A percentile compares a stretch with the other conserved stretches of the same genome.
Conservation (phyloP, 2,329 filamentous ascomycete species). For the Ophiostoma novo-ulmi region DNA sequence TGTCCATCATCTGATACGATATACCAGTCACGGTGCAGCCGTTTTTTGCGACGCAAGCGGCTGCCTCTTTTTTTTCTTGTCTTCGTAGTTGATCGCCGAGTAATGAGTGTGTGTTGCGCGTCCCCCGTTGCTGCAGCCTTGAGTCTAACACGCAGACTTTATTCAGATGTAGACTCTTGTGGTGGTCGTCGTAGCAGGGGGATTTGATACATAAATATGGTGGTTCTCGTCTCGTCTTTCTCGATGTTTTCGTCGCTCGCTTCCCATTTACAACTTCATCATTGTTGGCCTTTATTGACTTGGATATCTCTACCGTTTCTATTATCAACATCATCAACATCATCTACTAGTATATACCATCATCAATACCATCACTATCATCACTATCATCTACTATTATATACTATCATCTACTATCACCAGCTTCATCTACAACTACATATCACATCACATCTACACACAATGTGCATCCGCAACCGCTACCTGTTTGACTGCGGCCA, state of each 20-base stretch:
- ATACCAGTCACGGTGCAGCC: not conserved
- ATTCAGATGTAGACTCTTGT: too few species aligned
- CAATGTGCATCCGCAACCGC: slow-evolving; percentile 15
- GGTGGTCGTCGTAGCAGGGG: not conserved
- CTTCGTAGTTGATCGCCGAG: not conserved
- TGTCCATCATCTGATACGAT: too few species aligned
- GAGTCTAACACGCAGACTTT: not conserved
- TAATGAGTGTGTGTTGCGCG: not conserved
- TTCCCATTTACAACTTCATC: too few species aligned
- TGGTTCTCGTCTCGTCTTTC: too few species aligned
- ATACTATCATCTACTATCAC: too few species aligned
- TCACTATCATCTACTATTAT: not conserved
- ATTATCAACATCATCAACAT: not conserved
- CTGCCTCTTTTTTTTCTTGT: not conserved
- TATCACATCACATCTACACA: not conserved
- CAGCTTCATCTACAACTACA: not conserved
- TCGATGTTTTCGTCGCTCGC: too few species aligned
- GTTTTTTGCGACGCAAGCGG: too few species aligned
- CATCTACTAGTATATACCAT: not conserved
- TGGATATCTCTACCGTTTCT: not conserved
- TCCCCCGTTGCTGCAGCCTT: not conserved
- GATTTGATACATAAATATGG: too few species aligned
- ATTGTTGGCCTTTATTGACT: too few species aligned
- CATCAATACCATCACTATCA: not conserved
- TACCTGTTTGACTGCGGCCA: slow-evolving; percentile 17